phyloP scores from a whole-genome alignment of 805 yeast genomes.

The Metschnikowia vanudenii region DNA sequence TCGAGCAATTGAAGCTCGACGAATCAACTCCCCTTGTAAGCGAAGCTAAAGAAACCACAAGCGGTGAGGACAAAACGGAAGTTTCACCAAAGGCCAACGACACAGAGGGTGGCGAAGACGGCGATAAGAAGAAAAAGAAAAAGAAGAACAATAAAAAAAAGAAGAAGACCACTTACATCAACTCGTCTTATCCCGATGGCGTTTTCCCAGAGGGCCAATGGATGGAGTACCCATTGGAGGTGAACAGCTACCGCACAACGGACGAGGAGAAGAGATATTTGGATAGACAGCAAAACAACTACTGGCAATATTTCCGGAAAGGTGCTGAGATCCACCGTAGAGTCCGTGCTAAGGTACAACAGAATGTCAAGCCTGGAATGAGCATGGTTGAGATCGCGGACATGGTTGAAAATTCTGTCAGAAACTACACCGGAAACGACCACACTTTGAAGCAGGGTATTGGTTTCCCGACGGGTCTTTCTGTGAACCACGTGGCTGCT shows the following conservation, averaged over 20 bases:
- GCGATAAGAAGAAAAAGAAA: slow-evolving; percentile 27
- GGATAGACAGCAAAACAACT: slow-evolving; percentile 60
- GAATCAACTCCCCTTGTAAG: slow-evolving; percentile 6
- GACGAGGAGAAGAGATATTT: slow-evolving; percentile 81
- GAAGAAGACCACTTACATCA: slow-evolving; percentile 57
- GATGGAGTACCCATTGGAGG: slow-evolving; percentile 70
- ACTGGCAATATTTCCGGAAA: slow-evolving; percentile 87
- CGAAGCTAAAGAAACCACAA: slow-evolving; percentile 13
- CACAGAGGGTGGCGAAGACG: slow-evolving; percentile 21
- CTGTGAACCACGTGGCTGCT: slow-evolving; percentile 92
- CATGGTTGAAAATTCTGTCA: slow-evolving; percentile 78
- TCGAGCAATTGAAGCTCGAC: slow-evolving; percentile 12
- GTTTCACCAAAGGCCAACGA: slow-evolving; percentile 21
- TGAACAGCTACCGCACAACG: slow-evolving; percentile 68
- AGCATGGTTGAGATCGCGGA: slow-evolving; percentile 87
- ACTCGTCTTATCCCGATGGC: slow-evolving; percentile 65
- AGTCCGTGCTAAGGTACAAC: slow-evolving; percentile 77
- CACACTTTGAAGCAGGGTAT: slow-evolving; percentile 72
- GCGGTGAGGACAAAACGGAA: slow-evolving; percentile 25
- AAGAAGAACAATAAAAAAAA: slow-evolving; percentile 50
- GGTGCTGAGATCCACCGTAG: slow-evolving; percentile 96
- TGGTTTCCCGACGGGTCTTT: slow-evolving; percentile 98
- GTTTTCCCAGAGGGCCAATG: slow-evolving; percentile 86
- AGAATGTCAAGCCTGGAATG: slow-evolving; percentile 85
- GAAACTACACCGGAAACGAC: slow-evolving; percentile 70